Conservation (phyloP, 2,329 filamentous ascomycete genomes). For the Paramyrothecium sp. region DNA sequence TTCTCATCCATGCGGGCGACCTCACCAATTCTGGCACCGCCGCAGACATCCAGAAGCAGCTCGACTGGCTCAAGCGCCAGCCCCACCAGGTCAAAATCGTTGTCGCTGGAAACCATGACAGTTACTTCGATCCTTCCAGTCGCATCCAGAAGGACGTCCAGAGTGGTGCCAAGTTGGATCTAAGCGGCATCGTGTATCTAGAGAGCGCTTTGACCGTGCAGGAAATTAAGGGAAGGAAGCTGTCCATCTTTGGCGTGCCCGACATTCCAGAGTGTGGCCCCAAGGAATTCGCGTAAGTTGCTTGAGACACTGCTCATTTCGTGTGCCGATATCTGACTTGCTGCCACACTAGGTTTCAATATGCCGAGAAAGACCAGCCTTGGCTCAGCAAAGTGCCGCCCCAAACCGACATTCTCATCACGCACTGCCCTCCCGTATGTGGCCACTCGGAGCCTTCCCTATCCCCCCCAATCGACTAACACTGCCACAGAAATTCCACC, state of each 20-base stretch:
- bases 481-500: constrained; percentile 58
- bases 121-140: constrained; percentile 71
- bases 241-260: constrained; percentile 72
- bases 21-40: constrained; percentile 72
- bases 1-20: constrained; percentile 89
- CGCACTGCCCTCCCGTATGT: constrained; percentile 71
- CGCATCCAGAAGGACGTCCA: constrained; percentile 55
- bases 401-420: constrained; percentile 76
- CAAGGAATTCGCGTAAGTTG: constrained; percentile 57
- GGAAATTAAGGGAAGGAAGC: constrained; percentile 56
- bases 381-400: constrained; percentile 71
- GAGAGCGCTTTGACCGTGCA: constrained; percentile 67
- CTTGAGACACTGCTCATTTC: no score
- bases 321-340: not conserved
- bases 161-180: constrained; percentile 55
- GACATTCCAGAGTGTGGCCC: constrained; percentile 77
- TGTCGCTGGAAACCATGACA: constrained; percentile 87
- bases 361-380: constrained; percentile 61
- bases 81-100: constrained; percentile 80
- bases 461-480: not conserved
- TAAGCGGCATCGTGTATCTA: constrained; percentile 72
- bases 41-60: constrained; percentile 73
- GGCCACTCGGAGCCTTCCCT: constrained; percentile 9
- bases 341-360: constrained; percentile 62
- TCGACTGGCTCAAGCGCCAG: constrained; percentile 76